phyloP scores from a whole-genome alignment of 441 rosid genomes.

The Populus hybrid region DNA sequence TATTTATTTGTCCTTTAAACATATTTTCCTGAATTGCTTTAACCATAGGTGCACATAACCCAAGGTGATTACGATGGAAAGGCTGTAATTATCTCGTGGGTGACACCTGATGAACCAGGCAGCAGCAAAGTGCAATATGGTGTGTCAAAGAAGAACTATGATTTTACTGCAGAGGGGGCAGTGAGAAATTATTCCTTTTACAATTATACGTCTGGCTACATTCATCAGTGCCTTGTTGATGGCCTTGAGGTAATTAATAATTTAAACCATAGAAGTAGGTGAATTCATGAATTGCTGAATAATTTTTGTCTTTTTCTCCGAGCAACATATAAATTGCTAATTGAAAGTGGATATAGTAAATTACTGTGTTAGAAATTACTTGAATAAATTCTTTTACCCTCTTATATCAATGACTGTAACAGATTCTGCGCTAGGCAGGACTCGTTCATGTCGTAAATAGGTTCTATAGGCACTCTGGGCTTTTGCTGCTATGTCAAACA shows the following conservation, averaged over 20 bases:
- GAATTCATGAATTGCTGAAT: constrained; percentile 2
- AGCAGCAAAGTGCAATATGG: constrained; percentile 65
- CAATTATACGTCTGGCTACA: constrained; percentile 78
- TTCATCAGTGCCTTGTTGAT: constrained; percentile 74
- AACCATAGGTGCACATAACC: constrained; percentile 77
- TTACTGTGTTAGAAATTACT: background rate
- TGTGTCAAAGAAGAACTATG: constrained; percentile 38
- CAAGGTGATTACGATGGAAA: constrained; percentile 95
- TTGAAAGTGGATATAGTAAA: background rate
- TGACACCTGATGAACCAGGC: constrained; percentile 75
- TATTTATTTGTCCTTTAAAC: background rate
- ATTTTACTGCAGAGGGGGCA: constrained; percentile 58
- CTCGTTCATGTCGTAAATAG: background rate
- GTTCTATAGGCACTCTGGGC: background rate
- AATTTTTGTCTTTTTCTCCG: background rate
- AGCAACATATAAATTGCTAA: background rate
- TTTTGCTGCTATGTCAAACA: constrained; percentile 6
- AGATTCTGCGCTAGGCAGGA: background rate
- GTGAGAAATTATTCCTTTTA: constrained; percentile 67
- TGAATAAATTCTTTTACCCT: background rate
- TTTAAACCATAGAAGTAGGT: constrained; percentile 3
- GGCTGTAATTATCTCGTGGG: constrained; percentile 91
- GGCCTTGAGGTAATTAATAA: constrained; percentile 67
- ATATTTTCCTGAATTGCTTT: constrained; percentile 9
- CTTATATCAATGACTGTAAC: background rate